Evolutionary conservation across 2,329 filamentous ascomycete species (phyloP).

Genomic region (Xylariales sp.): DNA sequence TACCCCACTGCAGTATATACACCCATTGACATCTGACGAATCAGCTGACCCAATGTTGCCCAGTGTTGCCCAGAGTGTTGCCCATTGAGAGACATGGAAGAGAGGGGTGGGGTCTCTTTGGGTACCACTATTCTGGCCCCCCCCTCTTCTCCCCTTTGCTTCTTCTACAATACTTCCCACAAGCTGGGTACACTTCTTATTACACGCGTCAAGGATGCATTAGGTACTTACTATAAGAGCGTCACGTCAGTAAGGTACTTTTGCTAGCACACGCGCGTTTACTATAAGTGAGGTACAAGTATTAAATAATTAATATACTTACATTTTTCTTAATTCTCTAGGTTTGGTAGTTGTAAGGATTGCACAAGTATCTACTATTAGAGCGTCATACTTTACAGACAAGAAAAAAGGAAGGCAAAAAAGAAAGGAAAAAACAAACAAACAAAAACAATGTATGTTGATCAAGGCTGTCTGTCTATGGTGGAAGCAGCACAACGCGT

Average conservation of each 20-base stretch:
- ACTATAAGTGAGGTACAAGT: neutral
- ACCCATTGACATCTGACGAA: constrained; percentile 35
- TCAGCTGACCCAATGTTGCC: constrained; percentile 36
- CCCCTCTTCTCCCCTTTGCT: too few species aligned
- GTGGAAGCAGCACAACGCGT: constrained; percentile 11
- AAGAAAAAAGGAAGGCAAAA: neutral
- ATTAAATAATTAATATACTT: neutral
- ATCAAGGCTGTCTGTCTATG: neutral
- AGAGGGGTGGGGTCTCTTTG: constrained; percentile 10
- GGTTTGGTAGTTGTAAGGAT: neutral
- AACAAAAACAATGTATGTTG: too few species aligned
- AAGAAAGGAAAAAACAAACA: neutral
- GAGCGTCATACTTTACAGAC: too few species aligned
- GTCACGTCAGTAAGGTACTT: neutral
- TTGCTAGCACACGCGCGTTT: neutral
- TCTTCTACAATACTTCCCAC: neutral
- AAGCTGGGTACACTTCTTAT: constrained; percentile 16
- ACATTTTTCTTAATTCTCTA: neutral
- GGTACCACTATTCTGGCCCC: too few species aligned
- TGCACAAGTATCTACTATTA: neutral
- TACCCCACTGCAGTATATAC: constrained; percentile 25
- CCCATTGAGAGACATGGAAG: constrained; percentile 26
- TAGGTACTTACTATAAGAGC: neutral
- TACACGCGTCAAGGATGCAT: constrained; percentile 26
- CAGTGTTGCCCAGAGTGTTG: constrained; percentile 21